Conservation (phyloP, 495 filamentous ascomycete species). For the Parmelia sp. region DNA sequence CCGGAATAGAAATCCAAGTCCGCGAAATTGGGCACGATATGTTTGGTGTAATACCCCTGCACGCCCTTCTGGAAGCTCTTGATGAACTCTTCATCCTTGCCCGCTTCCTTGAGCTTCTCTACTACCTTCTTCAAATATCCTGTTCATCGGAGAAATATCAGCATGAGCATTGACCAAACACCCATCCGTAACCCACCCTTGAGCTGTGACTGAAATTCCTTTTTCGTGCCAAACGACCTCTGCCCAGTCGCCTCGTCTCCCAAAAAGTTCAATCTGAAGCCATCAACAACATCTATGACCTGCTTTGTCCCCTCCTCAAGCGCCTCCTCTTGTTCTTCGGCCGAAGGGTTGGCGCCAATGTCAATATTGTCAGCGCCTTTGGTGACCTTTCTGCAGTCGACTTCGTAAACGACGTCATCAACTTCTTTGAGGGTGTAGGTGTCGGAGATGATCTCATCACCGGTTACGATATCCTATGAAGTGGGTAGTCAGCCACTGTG, state of each 20-base stretch:
- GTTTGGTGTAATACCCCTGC: conserved; percentile 62
- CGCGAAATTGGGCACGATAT: conserved; percentile 78
- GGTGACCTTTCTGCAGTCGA: conserved; percentile 83
- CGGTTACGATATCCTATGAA: conserved; percentile 74
- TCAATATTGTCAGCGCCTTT: conserved; percentile 62
- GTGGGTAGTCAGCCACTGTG: conserved; percentile 19
- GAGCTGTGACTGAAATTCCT: conserved; percentile 67
- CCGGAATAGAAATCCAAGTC: conserved; percentile 93
- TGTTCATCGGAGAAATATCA: conserved; percentile 28
- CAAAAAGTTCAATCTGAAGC: conserved; percentile 79
- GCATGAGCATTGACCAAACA: neutral
- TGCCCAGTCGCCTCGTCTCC: conserved; percentile 49
- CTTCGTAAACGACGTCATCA: conserved; percentile 75
- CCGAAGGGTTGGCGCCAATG: conserved; percentile 94
- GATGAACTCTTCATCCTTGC: conserved; percentile 56
- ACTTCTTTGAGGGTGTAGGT: conserved; percentile 72
- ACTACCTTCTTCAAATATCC: conserved; percentile 89
- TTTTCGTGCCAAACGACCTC: conserved; percentile 45
- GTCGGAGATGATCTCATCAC: conserved; percentile 94
- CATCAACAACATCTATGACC: conserved; percentile 92
- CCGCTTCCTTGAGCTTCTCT: conserved; percentile 54
- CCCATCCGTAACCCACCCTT: conserved; percentile 57
- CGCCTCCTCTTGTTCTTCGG: conserved; percentile 75
- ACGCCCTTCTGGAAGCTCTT: conserved; percentile 72
- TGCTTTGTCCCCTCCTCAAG: conserved; percentile 44